Conservation (phyloP, 1,139 yeast species). For the Magnusiomyces paraingens region DNA sequence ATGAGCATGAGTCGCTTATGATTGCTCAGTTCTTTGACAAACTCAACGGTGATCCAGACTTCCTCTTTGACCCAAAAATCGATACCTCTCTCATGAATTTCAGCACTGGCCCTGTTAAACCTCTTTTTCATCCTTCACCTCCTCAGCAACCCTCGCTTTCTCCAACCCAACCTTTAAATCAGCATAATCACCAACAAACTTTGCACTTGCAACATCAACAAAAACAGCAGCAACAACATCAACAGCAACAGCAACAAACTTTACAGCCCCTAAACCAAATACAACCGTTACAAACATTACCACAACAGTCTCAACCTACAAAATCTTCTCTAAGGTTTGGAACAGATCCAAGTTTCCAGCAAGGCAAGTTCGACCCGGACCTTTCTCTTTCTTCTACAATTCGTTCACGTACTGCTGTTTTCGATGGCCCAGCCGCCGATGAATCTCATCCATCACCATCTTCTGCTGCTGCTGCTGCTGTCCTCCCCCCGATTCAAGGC, state of each 20-base stretch:
- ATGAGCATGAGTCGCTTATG: slow-evolving; percentile 33
- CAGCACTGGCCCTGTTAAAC: no score
- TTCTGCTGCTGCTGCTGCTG: not conserved
- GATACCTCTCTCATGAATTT: slow-evolving; percentile 8
- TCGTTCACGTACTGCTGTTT: not conserved
- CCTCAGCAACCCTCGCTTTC: no score
- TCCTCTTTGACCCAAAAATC: slow-evolving; percentile 31
- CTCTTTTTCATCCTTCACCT: no score
- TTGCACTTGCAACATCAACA: not conserved
- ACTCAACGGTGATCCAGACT: slow-evolving; percentile 34
- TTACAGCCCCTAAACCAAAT: not conserved
- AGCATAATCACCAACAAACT: not conserved
- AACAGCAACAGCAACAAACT: not conserved
- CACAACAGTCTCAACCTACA: not conserved
- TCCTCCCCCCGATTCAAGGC: not conserved
- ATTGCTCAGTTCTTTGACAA: slow-evolving; percentile 35
- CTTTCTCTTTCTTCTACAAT: not conserved
- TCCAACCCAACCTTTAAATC: not conserved
- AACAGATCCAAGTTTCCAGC: slow-evolving; percentile 3
- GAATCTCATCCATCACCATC: not conserved
- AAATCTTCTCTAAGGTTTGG: slow-evolving; percentile 1
- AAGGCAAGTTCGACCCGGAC: not conserved
- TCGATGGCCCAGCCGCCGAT: not conserved
- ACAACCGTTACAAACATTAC: not conserved
- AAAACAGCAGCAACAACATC: not conserved